Evolutionary conservation across 2,329 filamentous ascomycete species (phyloP).

Genomic region (Aspergillus sp.): DNA sequence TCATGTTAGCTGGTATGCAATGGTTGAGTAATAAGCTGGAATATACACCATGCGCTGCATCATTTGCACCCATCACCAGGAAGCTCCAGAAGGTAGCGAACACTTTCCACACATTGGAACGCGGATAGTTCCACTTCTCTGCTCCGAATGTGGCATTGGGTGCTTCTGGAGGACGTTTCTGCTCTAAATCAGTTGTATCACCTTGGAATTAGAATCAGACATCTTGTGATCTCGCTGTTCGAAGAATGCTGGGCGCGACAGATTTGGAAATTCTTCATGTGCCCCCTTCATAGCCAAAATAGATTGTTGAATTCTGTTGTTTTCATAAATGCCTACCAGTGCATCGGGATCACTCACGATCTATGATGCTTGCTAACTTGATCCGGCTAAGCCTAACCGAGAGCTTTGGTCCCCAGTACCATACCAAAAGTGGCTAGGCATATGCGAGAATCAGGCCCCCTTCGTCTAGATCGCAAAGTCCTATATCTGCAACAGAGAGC

Average conservation of each 20-base stretch:
- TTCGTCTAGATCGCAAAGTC: not conserved
- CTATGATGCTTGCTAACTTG: no score
- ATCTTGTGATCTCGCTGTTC: not conserved
- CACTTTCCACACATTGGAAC: slow-evolving; percentile 50
- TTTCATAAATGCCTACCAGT: no score
- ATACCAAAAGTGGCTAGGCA: not conserved
- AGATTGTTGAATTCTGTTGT: no score
- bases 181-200: not conserved
- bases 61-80: slow-evolving; percentile 58
- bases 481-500: not conserved
- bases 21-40: not conserved
- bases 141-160: not conserved
- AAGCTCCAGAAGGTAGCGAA: slow-evolving; percentile 59
- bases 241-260: not conserved
- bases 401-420: no score
- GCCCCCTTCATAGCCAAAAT: no score
- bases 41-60: slow-evolving; percentile 59
- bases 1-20: not conserved
- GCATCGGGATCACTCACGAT: no score
- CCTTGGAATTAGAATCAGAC: not conserved
- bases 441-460: not conserved
- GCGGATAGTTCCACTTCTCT: slow-evolving; percentile 49
- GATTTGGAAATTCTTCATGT: no score
- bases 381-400: no score
- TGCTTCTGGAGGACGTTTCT: not conserved